A percentile compares a stretch with the other conserved stretches of the same genome.
These are phyloP conservation scores for Durotheca rogersii DNA, from an alignment of 495 filamentous ascomycete species.

Conservation along the genomic window DNA sequence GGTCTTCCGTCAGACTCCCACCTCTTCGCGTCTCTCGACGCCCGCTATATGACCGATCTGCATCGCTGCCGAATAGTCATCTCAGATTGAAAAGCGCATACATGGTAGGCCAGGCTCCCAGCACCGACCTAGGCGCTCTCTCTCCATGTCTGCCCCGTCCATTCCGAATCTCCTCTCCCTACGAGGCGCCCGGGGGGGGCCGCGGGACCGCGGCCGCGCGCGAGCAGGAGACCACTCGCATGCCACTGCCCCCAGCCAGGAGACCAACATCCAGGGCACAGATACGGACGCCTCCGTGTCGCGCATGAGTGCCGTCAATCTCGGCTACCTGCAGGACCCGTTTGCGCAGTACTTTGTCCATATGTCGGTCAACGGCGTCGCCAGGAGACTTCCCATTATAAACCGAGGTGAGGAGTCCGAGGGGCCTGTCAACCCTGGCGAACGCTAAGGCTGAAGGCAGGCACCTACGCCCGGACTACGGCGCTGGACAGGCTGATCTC, in stretches of 20 bases:
- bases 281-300: constrained; percentile 90
- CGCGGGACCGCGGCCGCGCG: constrained; percentile 44
- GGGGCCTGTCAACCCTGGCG: constrained; percentile 16
- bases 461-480: constrained; percentile 90
- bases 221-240: constrained; percentile 36
- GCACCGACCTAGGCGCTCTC: neutral
- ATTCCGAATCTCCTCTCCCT: constrained; percentile 77
- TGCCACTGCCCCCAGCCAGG: constrained; percentile 35
- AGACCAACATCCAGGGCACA: constrained; percentile 74
- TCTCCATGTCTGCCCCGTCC: constrained; percentile 64
- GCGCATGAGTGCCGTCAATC: constrained; percentile 78
- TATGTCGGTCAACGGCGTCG: constrained; percentile 32
- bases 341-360: constrained; percentile 69
- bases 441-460: constrained; percentile 45
- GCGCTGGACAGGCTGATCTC: constrained; percentile 80
- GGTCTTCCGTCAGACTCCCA: too few relatives aligned
- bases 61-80: too few relatives aligned
- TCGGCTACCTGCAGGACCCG: constrained; percentile 84
- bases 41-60: neutral
- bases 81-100: too few relatives aligned
- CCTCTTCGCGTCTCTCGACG: neutral
- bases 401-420: constrained; percentile 69
- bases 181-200: constrained; percentile 49
- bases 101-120: neutral
- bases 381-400: constrained; percentile 78